phyloP scores from a whole-genome alignment of 2,329 filamentous ascomycete genomes.

The Colletotrichum trifolii region DNA sequence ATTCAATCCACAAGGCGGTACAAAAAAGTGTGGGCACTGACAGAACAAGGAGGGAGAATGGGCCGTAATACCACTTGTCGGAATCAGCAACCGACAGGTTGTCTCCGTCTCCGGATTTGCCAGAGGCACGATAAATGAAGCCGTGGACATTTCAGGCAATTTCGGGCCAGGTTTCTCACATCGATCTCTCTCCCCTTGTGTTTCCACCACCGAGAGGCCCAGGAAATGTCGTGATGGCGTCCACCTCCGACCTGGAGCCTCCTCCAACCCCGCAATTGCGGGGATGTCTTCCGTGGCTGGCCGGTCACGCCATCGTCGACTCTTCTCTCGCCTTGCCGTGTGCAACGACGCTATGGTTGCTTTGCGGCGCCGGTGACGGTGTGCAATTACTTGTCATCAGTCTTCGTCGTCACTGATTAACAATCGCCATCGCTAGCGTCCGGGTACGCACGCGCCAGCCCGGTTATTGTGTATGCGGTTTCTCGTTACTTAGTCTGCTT shows the following conservation, averaged over 20 bases:
- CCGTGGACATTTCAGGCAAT: neutral
- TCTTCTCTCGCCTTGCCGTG: slow-evolving; percentile 21
- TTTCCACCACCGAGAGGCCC: slow-evolving; percentile 23
- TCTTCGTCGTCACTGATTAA: neutral
- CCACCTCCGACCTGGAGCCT: slow-evolving; percentile 23
- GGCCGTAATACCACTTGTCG: slow-evolving; percentile 1
- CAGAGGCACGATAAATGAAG: neutral
- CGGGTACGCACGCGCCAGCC: slow-evolving; percentile 8
- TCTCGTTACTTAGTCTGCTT: neutral
- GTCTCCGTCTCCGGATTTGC: neutral
- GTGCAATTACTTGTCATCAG: too few species aligned
- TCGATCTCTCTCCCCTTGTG: neutral
- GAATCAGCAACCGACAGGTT: slow-evolving; percentile 9
- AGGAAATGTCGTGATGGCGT: slow-evolving; percentile 29
- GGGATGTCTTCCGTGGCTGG: slow-evolving; percentile 15
- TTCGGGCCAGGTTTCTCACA: neutral
- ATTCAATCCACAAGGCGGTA: neutral
- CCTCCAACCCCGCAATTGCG: slow-evolving; percentile 34
- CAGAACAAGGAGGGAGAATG: neutral
- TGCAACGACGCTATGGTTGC: too few species aligned
- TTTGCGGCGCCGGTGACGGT: too few species aligned
- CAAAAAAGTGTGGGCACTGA: too few species aligned
- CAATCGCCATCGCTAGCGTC: slow-evolving; percentile 3
- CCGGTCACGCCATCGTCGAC: slow-evolving; percentile 34
- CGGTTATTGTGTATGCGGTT: slow-evolving; percentile 3